Base-by-base conservation (phyloP, 148 eudicot genomes). In the Silene conica region DNA sequence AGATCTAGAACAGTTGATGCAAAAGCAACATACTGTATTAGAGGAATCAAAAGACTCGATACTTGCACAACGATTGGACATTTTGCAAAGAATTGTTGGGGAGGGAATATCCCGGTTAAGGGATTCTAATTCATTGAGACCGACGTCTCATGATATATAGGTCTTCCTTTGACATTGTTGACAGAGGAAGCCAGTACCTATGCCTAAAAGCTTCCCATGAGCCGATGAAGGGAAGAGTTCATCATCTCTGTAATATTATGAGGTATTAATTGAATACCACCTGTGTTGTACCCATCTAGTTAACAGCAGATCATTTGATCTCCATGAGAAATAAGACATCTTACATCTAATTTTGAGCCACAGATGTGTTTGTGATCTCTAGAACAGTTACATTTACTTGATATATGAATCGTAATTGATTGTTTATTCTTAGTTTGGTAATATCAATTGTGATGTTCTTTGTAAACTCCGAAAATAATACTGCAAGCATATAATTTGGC, bases 11-110 rank as follows among this genome's bases (percentile, higher is more conserved):
- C 56, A 66, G 63, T 76, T 96, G 48, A 90, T 92, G 97, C 84
- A 88, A 73, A 87, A 87, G 75, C 90, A 95, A 83, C 67, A 83
- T 65, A 73, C 68, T 22, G 80, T 84, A 55, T 58, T 96, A 63
- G 84, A 84, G 80, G 91, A 90, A 75, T 65, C 88, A 71, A 92
- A 87, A 80, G 91, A 89, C 76, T 80, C 88, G 22, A 80, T 90
- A 4, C 22, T 89, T 57, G 72, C 67, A 19, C 89, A 92, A 77
- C 81, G 88, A 68, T 72, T 92, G 41, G 77, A 81, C 64, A 81
- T 81, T 22, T 67, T 92, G 55, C 82, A 76, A 63, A 81, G 62
- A 78, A 71, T 80, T 15, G 81, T 87, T 66, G 62, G 63, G 73
- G 76, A 83, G 15, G 92, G 97, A 62, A 66, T 84, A 74, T 72